A percentile compares a stretch with the other conserved stretches of the same genome.
These are phyloP conservation scores for Suillus tomentosus DNA, from an alignment of 768 basidiomycete genomes.

Conservation along the genomic window DNA sequence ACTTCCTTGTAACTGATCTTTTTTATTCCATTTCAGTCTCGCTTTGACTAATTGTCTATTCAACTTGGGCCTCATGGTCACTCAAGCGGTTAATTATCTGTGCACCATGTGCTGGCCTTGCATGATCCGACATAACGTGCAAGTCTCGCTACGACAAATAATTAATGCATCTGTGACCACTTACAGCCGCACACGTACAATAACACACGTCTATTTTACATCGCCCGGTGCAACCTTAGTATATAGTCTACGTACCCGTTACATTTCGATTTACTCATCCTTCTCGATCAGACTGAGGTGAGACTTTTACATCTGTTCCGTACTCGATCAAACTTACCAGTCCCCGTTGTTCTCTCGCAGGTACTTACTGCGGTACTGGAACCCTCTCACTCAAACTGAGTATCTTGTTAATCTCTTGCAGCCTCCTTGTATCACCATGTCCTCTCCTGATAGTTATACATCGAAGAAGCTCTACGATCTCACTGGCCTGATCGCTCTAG, in stretches of 20 bases:
- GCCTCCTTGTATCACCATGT: conserved; percentile 18
- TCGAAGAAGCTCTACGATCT: conserved; percentile 47
- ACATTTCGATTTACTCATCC: background rate
- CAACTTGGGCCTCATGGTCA: background rate
- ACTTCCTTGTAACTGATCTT: background rate
- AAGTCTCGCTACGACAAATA: background rate
- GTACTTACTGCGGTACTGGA: background rate
- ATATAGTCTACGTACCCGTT: background rate
- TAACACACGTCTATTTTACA: background rate
- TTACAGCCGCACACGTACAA: background rate
- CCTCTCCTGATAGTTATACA: conserved; percentile 25
- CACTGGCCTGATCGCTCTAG: conserved; percentile 53
- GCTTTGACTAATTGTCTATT: background rate
- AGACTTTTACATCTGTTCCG: background rate
- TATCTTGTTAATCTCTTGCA: background rate
- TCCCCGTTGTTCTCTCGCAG: background rate
- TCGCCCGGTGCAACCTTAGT: background rate
- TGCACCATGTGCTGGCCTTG: conserved; percentile 19
- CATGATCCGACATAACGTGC: background rate
- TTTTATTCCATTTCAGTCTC: background rate
- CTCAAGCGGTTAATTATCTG: background rate
- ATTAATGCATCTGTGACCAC: background rate
- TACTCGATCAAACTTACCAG: background rate
- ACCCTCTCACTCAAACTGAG: background rate
- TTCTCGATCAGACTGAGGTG: background rate